A percentile compares a stretch with the other conserved stretches of the same genome.
phyloP scores from a whole-genome alignment of 1,284 basidiomycete genomes.

The Wolfiporia cocos region DNA sequence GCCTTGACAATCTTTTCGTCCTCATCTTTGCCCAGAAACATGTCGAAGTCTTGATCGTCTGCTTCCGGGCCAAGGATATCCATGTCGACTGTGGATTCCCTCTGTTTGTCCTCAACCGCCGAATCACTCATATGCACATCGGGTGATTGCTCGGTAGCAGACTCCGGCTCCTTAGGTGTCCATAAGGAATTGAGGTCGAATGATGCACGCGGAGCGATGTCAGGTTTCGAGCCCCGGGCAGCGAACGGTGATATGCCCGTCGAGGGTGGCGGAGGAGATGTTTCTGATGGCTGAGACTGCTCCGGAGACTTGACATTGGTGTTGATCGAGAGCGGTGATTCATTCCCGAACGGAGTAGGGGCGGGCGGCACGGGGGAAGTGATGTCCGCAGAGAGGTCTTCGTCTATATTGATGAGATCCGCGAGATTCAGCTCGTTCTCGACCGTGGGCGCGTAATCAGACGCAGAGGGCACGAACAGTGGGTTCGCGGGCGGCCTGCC shows the following conservation, averaged over 20 bases:
- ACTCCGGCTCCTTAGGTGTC: slow-evolving; percentile 26
- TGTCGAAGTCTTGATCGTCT: slow-evolving; percentile 76
- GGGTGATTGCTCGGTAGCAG: slow-evolving; percentile 8
- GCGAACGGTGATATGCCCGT: slow-evolving; percentile 48
- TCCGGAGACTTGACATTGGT: slow-evolving; percentile 7
- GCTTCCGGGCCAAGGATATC: slow-evolving; percentile 37
- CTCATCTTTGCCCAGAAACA: slow-evolving; percentile 65
- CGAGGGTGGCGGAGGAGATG: slow-evolving; percentile 16
- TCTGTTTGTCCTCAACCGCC: slow-evolving; percentile 26
- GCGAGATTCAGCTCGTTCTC: slow-evolving; percentile 68
- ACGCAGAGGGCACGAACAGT: slow-evolving; percentile 36
- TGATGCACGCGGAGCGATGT: slow-evolving; percentile 36
- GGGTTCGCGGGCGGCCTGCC: slow-evolving; percentile 30
- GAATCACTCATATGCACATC: slow-evolving; percentile 22
- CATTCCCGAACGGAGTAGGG: slow-evolving; percentile 14
- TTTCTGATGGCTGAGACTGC: slow-evolving; percentile 16
- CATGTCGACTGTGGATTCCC: slow-evolving; percentile 34
- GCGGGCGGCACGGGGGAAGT: slow-evolving; percentile 14
- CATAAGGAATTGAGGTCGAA: slow-evolving; percentile 73
- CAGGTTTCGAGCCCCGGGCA: slow-evolving; percentile 30
- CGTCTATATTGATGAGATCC: slow-evolving; percentile 75
- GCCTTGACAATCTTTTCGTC: slow-evolving; percentile 30
- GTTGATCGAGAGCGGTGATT: slow-evolving; percentile 6
- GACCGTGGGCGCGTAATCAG: slow-evolving; percentile 30
- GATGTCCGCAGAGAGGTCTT: slow-evolving; percentile 40